These are phyloP conservation scores for Athelia sp. DNA, from an alignment of 1,284 basidiomycete species.

Conservation along the genomic window DNA sequence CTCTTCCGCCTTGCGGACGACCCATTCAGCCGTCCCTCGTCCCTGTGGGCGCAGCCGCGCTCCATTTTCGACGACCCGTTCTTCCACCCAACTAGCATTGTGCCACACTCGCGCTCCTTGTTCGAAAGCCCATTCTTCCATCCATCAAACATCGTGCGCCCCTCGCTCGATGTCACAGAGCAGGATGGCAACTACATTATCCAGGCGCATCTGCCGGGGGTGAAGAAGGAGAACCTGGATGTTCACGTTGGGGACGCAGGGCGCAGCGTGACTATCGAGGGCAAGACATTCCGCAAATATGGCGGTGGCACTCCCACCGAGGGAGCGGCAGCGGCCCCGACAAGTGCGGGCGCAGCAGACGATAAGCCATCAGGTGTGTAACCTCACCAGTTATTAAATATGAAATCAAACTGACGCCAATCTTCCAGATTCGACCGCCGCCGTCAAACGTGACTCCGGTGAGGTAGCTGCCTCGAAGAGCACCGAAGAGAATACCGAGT, in stretches of 20 bases:
- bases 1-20: constrained; percentile 43
- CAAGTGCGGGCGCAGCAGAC: too few species aligned
- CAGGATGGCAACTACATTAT: constrained; percentile 20
- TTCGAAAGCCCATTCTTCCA: neutral
- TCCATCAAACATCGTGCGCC: neutral
- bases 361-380: too few species aligned
- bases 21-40: constrained; percentile 27
- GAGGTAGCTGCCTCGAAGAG: neutral
- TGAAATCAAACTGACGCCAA: too few species aligned
- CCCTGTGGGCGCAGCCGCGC: constrained; percentile 17
- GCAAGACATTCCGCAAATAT: constrained; percentile 8
- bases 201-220: constrained; percentile 23
- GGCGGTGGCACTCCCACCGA: too few species aligned
- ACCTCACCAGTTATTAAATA: too few species aligned
- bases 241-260: constrained; percentile 21
- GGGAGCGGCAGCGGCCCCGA: neutral
- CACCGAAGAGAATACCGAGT: constrained; percentile 2
- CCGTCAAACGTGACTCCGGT: too few species aligned
- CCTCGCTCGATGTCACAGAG: constrained; percentile 16
- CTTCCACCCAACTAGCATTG: too few species aligned
- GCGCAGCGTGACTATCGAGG: constrained; percentile 20
- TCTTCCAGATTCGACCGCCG: too few species aligned
- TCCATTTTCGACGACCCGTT: neutral
- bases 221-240: constrained; percentile 25
- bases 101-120: too few species aligned